Percentiles rank a stretch among this genome's conserved stretches.
Conservation (phyloP, 441 rosid species). For the Isatis lusitanica region DNA sequence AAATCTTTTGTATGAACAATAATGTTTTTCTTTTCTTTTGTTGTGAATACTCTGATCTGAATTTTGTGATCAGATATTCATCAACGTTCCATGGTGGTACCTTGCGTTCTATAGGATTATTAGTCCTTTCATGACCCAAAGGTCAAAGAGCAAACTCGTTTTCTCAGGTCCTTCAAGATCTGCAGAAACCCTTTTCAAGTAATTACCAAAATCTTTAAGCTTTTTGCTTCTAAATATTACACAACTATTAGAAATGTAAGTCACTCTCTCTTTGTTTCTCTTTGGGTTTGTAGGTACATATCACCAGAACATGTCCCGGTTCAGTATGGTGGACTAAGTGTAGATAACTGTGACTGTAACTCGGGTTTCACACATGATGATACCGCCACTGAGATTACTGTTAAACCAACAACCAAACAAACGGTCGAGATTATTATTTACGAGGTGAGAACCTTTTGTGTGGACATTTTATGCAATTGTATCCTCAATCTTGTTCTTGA, state of each 20-base stretch:
- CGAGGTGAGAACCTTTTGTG: conserved; percentile 42
- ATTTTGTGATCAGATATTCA: conserved; percentile 57
- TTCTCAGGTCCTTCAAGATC: conserved; percentile 54
- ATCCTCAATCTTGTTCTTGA: too few relatives aligned
- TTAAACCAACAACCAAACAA: conserved; percentile 62
- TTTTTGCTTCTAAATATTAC: background rate
- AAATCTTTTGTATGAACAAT: background rate
- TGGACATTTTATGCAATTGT: background rate
- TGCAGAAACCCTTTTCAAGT: conserved; percentile 49
- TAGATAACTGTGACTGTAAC: conserved; percentile 58
- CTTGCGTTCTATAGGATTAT: conserved; percentile 78
- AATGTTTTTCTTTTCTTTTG: background rate
- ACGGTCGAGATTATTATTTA: conserved; percentile 49
- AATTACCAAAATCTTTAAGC: background rate
- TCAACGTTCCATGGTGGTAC: conserved; percentile 99
- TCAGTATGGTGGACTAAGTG: conserved; percentile 77
- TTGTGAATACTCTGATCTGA: conserved; percentile 4
- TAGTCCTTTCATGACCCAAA: conserved; percentile 88
- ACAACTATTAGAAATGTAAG: background rate
- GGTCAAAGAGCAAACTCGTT: conserved; percentile 75
- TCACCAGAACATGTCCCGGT: conserved; percentile 76
- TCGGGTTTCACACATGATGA: conserved; percentile 63
- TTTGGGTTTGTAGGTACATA: conserved; percentile 45
- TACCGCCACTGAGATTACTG: conserved; percentile 50
- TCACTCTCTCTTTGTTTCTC: too few relatives aligned